phyloP scores from a whole-genome alignment of 208 protist genomes.

The Crithidia fasciculata region DNA sequence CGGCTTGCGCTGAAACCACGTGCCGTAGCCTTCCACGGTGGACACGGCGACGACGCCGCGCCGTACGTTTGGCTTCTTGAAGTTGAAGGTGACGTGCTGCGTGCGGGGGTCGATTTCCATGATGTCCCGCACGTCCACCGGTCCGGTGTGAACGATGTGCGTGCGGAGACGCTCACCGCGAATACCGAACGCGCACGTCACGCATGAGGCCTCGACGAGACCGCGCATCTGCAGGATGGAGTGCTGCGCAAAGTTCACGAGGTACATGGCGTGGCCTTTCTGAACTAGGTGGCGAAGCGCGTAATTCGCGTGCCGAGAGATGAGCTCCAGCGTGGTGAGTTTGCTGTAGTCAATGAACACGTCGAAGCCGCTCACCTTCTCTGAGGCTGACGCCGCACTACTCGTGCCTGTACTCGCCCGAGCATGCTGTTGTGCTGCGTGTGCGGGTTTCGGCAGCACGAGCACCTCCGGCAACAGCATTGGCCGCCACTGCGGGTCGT shows the following conservation, averaged over 20 bases:
- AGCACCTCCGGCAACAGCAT: constrained; percentile 79
- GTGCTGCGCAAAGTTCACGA: constrained; percentile 78
- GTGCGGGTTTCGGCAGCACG: constrained; percentile 32
- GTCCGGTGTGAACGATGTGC: constrained; percentile 80
- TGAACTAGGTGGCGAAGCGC: constrained; percentile 86
- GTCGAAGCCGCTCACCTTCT: constrained; percentile 15
- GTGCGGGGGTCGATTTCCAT: constrained; percentile 51
- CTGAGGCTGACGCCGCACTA: constrained; percentile 4
- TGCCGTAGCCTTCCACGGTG: constrained; percentile 84
- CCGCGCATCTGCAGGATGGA: constrained; percentile 79
- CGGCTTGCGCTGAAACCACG: constrained; percentile 87
- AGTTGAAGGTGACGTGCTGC: constrained; percentile 55
- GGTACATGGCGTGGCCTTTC: constrained; percentile 87
- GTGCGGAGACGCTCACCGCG: constrained; percentile 81
- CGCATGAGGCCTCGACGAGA: constrained; percentile 80
- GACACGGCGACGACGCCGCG: constrained; percentile 84
- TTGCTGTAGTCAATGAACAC: constrained; percentile 85
- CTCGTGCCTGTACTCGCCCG: background rate
- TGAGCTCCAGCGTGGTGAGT: constrained; percentile 71
- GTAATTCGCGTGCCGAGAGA: constrained; percentile 82
- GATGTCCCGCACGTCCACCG: constrained; percentile 72
- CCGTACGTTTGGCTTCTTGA: constrained; percentile 48
- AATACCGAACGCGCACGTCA: constrained; percentile 84
- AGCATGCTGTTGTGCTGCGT: background rate
- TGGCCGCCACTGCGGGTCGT: constrained; percentile 83